Percentiles rank a stretch among this genome's conserved stretches.
phyloP scores from a whole-genome alignment of 1,139 yeast species.

The Protomyces lactucae-debilis region DNA sequence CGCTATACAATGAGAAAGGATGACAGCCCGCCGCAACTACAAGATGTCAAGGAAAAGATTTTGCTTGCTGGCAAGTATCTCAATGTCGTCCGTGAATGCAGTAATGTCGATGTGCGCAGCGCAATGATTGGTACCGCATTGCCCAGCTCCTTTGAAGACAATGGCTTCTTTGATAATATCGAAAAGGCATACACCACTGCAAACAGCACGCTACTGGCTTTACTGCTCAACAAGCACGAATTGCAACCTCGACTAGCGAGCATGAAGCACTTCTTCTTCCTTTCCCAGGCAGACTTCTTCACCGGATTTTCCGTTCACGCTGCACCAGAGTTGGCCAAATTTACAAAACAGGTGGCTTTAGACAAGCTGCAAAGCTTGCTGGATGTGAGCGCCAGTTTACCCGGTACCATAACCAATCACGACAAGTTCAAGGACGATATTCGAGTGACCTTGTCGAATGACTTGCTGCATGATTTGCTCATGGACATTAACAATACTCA shows the following conservation, averaged over 20 bases:
- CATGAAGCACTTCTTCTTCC: constrained; percentile 52
- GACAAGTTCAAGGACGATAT: constrained; percentile 44
- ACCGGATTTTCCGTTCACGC: constrained; percentile 45
- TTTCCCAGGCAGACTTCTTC: constrained; percentile 53
- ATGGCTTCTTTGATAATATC: constrained; percentile 44
- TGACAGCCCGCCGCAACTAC: constrained; percentile 67
- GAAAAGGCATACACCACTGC: constrained; percentile 65
- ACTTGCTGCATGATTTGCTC: constrained; percentile 54
- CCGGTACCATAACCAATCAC: constrained; percentile 42
- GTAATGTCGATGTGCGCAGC: constrained; percentile 38
- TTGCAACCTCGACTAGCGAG: constrained; percentile 41
- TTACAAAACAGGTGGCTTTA: constrained; percentile 41
- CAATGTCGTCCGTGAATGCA: constrained; percentile 64
- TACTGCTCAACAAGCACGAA: constrained; percentile 60
- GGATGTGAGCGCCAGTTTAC: constrained; percentile 43
- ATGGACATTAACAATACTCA: constrained; percentile 59
- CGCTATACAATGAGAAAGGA: constrained; percentile 69
- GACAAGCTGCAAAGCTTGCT: constrained; percentile 44
- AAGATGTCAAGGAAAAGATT: constrained; percentile 53
- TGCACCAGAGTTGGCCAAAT: constrained; percentile 43
- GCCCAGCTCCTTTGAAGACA: constrained; percentile 24
- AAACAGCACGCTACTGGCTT: constrained; percentile 54
- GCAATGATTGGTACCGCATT: constrained; percentile 35
- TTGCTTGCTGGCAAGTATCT: constrained; percentile 80
- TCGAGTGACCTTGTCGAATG: constrained; percentile 36